phyloP scores from a whole-genome alignment of 164 flowering plant species.

The Chloranthus sessilifolius region DNA sequence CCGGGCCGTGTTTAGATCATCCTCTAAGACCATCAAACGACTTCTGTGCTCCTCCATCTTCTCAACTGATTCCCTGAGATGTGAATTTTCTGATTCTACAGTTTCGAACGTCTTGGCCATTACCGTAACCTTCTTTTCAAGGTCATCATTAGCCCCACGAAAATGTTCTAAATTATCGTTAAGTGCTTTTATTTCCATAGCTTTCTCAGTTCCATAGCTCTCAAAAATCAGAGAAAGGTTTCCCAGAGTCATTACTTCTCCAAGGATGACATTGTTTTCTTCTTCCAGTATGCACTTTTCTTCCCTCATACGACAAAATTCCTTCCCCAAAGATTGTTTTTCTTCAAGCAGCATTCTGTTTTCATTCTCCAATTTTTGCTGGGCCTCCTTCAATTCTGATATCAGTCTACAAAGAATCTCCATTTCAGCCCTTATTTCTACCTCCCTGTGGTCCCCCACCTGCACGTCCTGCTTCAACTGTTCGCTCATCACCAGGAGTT shows the following conservation, averaged over 20 bases:
- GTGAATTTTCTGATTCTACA: constrained; percentile 39
- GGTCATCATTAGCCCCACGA: constrained; percentile 26
- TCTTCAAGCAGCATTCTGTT: constrained; percentile 35
- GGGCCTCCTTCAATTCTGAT: constrained; percentile 27
- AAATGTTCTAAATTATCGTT: constrained; percentile 34
- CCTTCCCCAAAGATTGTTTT: constrained; percentile 32
- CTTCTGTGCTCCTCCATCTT: constrained; percentile 14
- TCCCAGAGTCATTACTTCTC: constrained; percentile 33
- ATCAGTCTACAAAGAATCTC: constrained; percentile 23
- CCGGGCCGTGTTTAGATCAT: constrained; percentile 34
- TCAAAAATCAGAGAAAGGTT: constrained; percentile 46
- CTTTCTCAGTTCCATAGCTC: constrained; percentile 46
- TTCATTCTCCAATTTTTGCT: constrained; percentile 28
- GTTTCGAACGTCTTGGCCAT: constrained; percentile 27
- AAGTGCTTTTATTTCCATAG: constrained; percentile 31
- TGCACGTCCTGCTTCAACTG: constrained; percentile 32
- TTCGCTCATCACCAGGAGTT: constrained; percentile 41
- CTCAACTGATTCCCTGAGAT: constrained; percentile 40
- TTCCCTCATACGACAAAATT: constrained; percentile 35
- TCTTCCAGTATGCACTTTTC: constrained; percentile 44
- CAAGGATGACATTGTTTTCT: constrained; percentile 36
- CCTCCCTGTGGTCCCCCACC: constrained; percentile 24
- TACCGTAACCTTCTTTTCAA: constrained; percentile 29
- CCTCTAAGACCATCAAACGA: constrained; percentile 14
- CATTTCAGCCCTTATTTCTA: constrained; percentile 26